Evolutionary conservation across 2,329 filamentous ascomycete species (phyloP).

Genomic region (Fusarium sororula): DNA sequence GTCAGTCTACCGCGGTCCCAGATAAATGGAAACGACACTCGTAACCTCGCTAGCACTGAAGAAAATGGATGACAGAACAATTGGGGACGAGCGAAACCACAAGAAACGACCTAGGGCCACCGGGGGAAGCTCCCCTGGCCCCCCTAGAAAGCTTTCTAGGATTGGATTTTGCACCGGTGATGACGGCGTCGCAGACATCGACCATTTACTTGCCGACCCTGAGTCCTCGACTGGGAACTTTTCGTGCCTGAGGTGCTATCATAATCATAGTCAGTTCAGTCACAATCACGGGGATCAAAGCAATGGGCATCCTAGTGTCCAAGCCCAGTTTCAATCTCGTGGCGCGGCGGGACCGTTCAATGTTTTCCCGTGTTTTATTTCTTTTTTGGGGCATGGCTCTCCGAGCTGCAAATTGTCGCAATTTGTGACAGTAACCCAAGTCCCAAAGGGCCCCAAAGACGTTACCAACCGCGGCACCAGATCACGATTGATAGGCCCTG

Average conservation of each 20-base stretch:
- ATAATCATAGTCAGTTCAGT: not conserved
- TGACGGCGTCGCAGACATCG: conserved; percentile 25
- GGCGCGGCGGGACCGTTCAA: conserved; percentile 11
- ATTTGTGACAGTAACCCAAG: conserved; percentile 11
- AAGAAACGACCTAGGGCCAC: conserved; percentile 25
- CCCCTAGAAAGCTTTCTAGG: conserved; percentile 33
- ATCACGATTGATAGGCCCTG: conserved; percentile 22
- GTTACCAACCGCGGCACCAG: conserved; percentile 5
- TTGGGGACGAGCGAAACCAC: conserved; percentile 31
- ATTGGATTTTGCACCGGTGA: conserved; percentile 8
- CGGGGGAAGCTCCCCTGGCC: conserved; percentile 32
- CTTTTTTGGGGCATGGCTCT: conserved; percentile 27
- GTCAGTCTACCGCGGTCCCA: conserved; percentile 28
- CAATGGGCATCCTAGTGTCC: conserved; percentile 25
- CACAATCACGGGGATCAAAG: conserved; percentile 13
- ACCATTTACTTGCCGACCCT: conserved; percentile 20
- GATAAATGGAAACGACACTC: conserved; percentile 25
- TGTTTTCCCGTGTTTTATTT: conserved; percentile 22
- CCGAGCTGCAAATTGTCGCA: conserved; percentile 30
- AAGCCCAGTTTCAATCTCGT: conserved; percentile 26
- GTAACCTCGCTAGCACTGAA: conserved; percentile 18
- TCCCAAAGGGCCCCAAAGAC: not conserved
- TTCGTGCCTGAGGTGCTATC: conserved; percentile 8
- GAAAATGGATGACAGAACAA: conserved; percentile 31
- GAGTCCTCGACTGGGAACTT: not conserved